phyloP scores from a whole-genome alignment of 352 stramenopile species.

The Aphanomyces invadans region DNA sequence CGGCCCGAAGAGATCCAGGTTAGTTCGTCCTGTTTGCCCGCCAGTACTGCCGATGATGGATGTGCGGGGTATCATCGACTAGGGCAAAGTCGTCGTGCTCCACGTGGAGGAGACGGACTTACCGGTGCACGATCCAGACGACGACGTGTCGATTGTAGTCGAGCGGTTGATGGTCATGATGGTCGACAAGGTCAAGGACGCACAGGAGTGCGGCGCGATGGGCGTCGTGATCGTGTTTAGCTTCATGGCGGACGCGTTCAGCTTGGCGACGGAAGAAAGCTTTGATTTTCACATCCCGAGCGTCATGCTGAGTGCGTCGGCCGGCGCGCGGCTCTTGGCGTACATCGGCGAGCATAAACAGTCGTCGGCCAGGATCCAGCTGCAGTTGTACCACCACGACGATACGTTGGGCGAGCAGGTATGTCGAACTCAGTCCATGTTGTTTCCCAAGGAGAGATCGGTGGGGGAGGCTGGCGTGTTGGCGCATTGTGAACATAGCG shows the following conservation, averaged over 20 bases:
- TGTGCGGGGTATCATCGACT: no score
- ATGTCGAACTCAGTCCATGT: background rate
- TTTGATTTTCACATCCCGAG: slow-evolving; percentile 54
- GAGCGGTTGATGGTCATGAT: slow-evolving; percentile 53
- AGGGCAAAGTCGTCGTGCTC: slow-evolving; percentile 52
- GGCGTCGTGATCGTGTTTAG: slow-evolving; percentile 58
- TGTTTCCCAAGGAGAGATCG: no score
- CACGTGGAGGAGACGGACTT: slow-evolving; percentile 61
- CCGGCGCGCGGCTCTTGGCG: slow-evolving; percentile 46
- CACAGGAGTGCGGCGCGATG: slow-evolving; percentile 45
- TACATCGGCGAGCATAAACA: slow-evolving; percentile 31
- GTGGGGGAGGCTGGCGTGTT: no score
- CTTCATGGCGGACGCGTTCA: slow-evolving; percentile 60
- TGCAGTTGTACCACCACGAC: slow-evolving; percentile 44
- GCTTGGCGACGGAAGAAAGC: slow-evolving; percentile 35
- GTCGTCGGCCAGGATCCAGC: slow-evolving; percentile 31
- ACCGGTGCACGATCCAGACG: slow-evolving; percentile 37
- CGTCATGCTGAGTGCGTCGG: slow-evolving; percentile 54
- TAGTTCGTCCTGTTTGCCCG: background rate
- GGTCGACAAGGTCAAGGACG: slow-evolving; percentile 66
- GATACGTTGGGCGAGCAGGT: slow-evolving; percentile 69
- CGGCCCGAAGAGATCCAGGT: slow-evolving; percentile 52
- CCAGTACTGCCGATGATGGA: no score
- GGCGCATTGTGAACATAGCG: background rate
- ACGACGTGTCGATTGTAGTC: slow-evolving; percentile 56